Evolutionary conservation across 306 rosid genomes (phyloP), one percentile per base, ranked within the genome.

Genomic region (Corylus avellana): DNA sequence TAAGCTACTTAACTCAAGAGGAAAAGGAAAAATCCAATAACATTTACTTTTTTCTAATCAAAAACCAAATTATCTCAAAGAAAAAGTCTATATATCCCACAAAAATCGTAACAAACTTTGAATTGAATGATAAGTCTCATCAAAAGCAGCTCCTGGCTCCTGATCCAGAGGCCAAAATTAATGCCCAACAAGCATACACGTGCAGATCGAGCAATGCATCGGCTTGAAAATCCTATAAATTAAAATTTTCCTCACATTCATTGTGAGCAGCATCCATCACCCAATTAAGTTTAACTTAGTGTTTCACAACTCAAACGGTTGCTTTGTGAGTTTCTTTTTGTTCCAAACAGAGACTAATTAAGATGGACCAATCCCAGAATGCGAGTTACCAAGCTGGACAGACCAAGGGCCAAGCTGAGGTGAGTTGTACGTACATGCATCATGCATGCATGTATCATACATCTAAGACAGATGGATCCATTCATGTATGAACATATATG

Each of bases 401-500:
- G 77, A 84, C 81, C 73, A 62, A 47, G 29, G 89, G 90, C 72
- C 87, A 89, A 77, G 81, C 85, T 66, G 76, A 82, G 76, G 87
- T 80, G 79, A 51, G 78, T 61, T 47, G 54, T 51, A 0, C 2
- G 7, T 44, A 2, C 32, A 29, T 8, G 12, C 14, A 12, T 22
- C 11, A 14, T 9, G 1, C 6, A 22, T 22, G 4, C 47, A 27
- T 51, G 61, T 32, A 73, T 18, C 46, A 5, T 64, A 56, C 46
- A 25, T 72, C 27, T 32, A 14, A 22, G 22, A 22, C 22, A 22
- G 22, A 22, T 22, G 22, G 22, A 22, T 22, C 22, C 22, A 22
- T 22, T 22, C 22, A 22, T 22, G 22, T 22, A 22, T 22, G 22
- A 22, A 22, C 22, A 35, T 11, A 32, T 32, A 32, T 32, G 35